Conservation (phyloP, 2,329 filamentous ascomycete species). For the Penicillium sp. region DNA sequence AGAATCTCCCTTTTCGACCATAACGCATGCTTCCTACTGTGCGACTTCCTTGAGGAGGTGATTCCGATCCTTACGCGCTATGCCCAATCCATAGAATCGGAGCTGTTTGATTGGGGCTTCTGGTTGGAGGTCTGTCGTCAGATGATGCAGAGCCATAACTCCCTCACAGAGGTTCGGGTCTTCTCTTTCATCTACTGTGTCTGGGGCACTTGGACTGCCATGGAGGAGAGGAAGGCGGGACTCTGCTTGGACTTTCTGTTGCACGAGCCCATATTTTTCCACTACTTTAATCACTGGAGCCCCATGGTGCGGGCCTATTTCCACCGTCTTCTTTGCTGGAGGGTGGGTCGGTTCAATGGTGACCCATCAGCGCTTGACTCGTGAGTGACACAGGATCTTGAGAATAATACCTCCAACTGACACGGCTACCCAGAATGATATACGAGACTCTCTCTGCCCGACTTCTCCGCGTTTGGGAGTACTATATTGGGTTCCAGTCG, state of each 20-base stretch:
- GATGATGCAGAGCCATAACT: constrained; percentile 80
- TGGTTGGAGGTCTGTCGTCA: constrained; percentile 78
- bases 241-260: constrained; percentile 75
- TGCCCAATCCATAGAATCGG: constrained; percentile 47
- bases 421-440: constrained; percentile 57
- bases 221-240: constrained; percentile 64
- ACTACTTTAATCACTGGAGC: constrained; percentile 89
- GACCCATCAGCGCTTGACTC: constrained; percentile 62
- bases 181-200: constrained; percentile 76
- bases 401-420: constrained; percentile 6
- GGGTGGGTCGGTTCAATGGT: constrained; percentile 73
- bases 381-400: constrained; percentile 50
- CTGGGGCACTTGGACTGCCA: constrained; percentile 69
- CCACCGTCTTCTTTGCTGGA: constrained; percentile 87
- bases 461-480: constrained; percentile 70
- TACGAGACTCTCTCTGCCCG: constrained; percentile 65
- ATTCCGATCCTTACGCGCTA: constrained; percentile 66
- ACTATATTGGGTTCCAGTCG: constrained; percentile 73
- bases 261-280: constrained; percentile 70
- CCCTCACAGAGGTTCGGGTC: constrained; percentile 82
- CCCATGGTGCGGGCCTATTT: constrained; percentile 93
- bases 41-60: constrained; percentile 83
- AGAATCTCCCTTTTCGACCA: constrained; percentile 78
- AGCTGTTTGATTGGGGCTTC: constrained; percentile 63
- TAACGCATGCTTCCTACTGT: constrained; percentile 81